Conservation (phyloP, 139 green algal genomes). For the Protoeuglena noctilucae region DNA sequence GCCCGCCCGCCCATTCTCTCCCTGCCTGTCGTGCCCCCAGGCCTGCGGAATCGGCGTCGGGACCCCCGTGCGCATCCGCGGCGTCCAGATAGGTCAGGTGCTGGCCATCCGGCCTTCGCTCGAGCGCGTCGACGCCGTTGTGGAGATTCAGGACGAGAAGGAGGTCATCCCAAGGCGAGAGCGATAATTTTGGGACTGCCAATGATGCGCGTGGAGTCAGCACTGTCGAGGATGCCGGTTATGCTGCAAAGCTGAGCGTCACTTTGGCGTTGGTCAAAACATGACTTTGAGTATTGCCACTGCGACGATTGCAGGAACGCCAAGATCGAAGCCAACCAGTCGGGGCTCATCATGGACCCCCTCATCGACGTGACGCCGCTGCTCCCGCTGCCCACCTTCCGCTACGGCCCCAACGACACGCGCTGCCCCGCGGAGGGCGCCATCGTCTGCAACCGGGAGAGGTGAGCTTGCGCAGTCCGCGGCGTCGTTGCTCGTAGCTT, state of each 20-base stretch:
- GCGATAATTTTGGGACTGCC: no score
- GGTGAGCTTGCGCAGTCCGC: no score
- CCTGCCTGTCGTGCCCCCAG: conserved; percentile 78
- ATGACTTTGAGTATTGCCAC: no score
- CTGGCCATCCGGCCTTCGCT: conserved; percentile 36
- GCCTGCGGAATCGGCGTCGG: conserved; percentile 89
- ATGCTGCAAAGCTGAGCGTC: no score
- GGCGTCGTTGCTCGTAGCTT: no score
- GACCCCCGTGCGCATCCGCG: conserved; percentile 67
- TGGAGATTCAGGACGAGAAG: conserved; percentile 64
- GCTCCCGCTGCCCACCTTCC: conserved; percentile 51
- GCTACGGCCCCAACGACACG: conserved; percentile 13
- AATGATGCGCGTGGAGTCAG: no score
- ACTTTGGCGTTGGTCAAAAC: no score
- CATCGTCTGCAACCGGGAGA: conserved; percentile 74
- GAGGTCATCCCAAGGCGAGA: conserved; percentile 86
- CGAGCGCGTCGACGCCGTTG: conserved; percentile 72
- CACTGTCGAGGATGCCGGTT: no score
- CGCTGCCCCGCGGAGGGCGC: conserved; percentile 63
- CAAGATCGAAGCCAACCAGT: conserved; percentile 93
- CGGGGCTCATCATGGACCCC: conserved; percentile 73
- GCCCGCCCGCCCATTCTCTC: no score
- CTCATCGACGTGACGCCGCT: conserved; percentile 95
- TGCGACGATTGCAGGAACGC: no score
- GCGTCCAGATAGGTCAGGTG: conserved; percentile 13